A percentile compares a stretch with the other conserved stretches of the same genome.
Evolutionary conservation across 768 basidiomycete genomes (phyloP).

Genomic region (Fibroporia radiculosa): DNA sequence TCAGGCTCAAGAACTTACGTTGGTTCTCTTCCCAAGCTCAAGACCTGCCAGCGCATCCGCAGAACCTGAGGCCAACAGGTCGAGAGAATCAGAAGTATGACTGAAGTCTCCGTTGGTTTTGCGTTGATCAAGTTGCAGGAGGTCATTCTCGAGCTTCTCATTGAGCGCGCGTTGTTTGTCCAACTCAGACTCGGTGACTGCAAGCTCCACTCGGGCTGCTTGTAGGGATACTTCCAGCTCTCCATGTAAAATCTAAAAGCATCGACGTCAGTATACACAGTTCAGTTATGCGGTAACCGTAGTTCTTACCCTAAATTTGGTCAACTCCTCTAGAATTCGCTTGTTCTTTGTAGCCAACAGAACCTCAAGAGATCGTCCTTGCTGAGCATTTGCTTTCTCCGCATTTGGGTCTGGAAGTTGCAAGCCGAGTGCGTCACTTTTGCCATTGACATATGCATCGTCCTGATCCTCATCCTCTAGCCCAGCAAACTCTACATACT

Average conservation of each 20-base stretch:
- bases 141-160: constrained; percentile 87
- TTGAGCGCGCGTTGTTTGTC: constrained; percentile 75
- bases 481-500: constrained; percentile 97
- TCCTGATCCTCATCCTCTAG: constrained; percentile 72
- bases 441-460: constrained; percentile 36
- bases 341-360: constrained; percentile 93
- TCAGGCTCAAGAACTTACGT: constrained; percentile 24
- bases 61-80: constrained; percentile 19
- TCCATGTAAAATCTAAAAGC: constrained; percentile 63
- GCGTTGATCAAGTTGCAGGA: constrained; percentile 72
- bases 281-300: neutral
- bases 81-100: constrained; percentile 6
- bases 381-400: constrained; percentile 67
- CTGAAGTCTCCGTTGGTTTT: constrained; percentile 27
- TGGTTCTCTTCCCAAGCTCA: constrained; percentile 55
- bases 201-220: constrained; percentile 49
- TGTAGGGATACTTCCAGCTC: constrained; percentile 72
- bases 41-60: constrained; percentile 63
- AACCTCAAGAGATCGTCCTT: constrained; percentile 80
- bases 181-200: constrained; percentile 53
- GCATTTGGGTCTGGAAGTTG: constrained; percentile 87
- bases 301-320: constrained; percentile 69
- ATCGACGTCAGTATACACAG: neutral
- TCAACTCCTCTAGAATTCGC: constrained; percentile 84
- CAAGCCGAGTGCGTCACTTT: constrained; percentile 42